phyloP scores from a whole-genome alignment of 352 stramenopile genomes.

The Globisporangium megalacanthum region DNA sequence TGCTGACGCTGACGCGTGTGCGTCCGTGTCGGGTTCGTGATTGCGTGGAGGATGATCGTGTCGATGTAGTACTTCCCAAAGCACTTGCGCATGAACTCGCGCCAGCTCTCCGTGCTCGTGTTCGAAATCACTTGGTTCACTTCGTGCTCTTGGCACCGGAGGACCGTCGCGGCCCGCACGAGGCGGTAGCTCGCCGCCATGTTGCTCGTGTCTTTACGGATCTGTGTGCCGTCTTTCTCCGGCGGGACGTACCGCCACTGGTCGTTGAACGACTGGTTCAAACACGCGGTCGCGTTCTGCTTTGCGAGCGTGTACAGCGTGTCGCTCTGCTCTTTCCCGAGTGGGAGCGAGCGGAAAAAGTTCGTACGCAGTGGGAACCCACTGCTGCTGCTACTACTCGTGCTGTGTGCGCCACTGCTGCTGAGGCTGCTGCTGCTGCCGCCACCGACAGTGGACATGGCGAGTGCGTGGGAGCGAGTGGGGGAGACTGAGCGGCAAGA shows the following conservation, averaged over 20 bases:
- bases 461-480: no score
- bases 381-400: conserved; percentile 3
- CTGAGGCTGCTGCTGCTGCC: no score
- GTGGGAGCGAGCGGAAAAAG: conserved; percentile 66
- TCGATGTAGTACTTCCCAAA: conserved; percentile 74
- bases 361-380: conserved; percentile 63
- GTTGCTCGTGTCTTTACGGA: conserved; percentile 81
- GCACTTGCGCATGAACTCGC: conserved; percentile 70
- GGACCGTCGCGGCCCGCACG: conserved; percentile 58
- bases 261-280: conserved; percentile 73
- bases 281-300: conserved; percentile 43
- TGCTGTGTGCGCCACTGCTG: no score
- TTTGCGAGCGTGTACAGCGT: conserved; percentile 49
- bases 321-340: conserved; percentile 50
- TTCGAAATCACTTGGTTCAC: conserved; percentile 69
- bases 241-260: conserved; percentile 77
- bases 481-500: no score
- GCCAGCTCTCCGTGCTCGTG: conserved; percentile 65
- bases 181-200: conserved; percentile 56
- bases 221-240: conserved; percentile 74
- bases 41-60: conserved; percentile 66
- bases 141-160: conserved; percentile 71
- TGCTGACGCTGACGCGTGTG: conserved; percentile 11
- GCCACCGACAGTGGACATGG: no score
- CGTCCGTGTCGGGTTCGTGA: conserved; percentile 16